Base-by-base conservation (phyloP, 2,329 filamentous ascomycete species). In the Aspergillus ustus region DNA sequence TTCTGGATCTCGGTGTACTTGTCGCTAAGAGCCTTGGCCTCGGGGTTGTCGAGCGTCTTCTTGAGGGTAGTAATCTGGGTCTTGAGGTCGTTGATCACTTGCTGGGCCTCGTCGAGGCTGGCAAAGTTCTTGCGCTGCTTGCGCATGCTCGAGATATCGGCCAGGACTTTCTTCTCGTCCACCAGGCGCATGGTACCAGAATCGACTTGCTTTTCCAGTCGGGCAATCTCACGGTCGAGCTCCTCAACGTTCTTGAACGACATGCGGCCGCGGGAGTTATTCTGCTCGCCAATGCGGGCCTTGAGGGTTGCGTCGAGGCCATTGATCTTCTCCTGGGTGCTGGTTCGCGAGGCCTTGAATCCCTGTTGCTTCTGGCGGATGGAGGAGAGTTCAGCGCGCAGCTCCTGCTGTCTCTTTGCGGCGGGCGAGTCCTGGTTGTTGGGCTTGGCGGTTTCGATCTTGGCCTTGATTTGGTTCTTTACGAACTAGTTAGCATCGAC, bases 71-170 rank as follows among this genome's bases (percentile, higher is more conserved):
- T 89, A 73, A 97, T 93, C 81, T 96, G 91, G 66, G 88, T 85
- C 82, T 92, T 94, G 69, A 96, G 82, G 57, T 93, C 89, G 72
- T 95, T 91, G 70, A 99, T 98, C 68, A 86, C 86, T 85, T 96
- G 96, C 81, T 98, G 91, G 37, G 88, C 84, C 62, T 91, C 88
- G 63, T 96, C 92, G 72, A 98, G 90, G 64, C 88, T 87, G 61
- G 89, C 87, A 77, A 99, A 97, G 79, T 88, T 90, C 87, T 97
- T 98, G 82, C 91, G 91, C 73, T 91, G 86, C 84, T 96, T 96
- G 78, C 91, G 89, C 68, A 98, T 82, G 76, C 82, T 89, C 52
- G 90, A 91, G 70, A 97, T 89, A 72, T 97, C 92, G 54, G 86
- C 82, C 20, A 98, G 84, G 8, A 92, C 89, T 86, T 97, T 98